Percentiles rank a stretch among this genome's conserved stretches.
Conservation (phyloP, 176 grass and related monocot genomes). For the Aechmea fasciata region DNA sequence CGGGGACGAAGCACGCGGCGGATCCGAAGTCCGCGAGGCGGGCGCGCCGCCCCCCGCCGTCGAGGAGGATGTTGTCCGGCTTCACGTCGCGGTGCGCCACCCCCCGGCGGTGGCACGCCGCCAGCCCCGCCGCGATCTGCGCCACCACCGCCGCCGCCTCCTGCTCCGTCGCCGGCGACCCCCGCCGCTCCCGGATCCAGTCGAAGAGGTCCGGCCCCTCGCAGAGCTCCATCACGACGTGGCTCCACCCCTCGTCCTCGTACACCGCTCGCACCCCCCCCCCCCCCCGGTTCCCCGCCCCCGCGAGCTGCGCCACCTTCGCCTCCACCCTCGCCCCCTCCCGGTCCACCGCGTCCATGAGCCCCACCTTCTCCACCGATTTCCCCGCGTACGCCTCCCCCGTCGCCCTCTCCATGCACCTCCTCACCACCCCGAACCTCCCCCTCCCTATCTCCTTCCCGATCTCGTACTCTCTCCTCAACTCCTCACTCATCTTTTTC, state of each 20-base stretch:
- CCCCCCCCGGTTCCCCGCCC: conserved; percentile 48
- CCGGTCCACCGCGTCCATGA: conserved; percentile 61
- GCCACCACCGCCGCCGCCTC: conserved; percentile 48
- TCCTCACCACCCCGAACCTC: conserved; percentile 64
- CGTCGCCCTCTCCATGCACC: conserved; percentile 45
- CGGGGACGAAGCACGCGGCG: conserved; percentile 38
- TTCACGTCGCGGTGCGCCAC: conserved; percentile 86
- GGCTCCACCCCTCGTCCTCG: conserved; percentile 46
- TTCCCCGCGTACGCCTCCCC: conserved; percentile 55
- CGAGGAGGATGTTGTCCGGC: conserved; percentile 84
- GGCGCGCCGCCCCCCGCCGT: conserved; percentile 11
- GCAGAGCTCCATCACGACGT: conserved; percentile 81
- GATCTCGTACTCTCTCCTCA: conserved; percentile 54
- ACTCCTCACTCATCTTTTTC: conserved; percentile 41
- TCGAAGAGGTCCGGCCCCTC: conserved; percentile 53
- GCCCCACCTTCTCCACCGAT: conserved; percentile 48
- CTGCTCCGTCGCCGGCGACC: conserved; percentile 45
- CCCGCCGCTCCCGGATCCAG: conserved; percentile 42
- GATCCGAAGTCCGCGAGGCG: conserved; percentile 77
- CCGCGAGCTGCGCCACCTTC: conserved; percentile 37
- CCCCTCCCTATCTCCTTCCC: conserved; percentile 76
- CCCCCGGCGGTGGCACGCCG: conserved; percentile 46
- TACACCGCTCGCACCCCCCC: conserved; percentile 48
- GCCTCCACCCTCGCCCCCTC: conserved; percentile 57
- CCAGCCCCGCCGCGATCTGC: conserved; percentile 41